These are phyloP conservation scores for Mortierella sp. DNA, from an alignment of 371 early-diverging fungal genomes.

Conservation along the genomic window DNA sequence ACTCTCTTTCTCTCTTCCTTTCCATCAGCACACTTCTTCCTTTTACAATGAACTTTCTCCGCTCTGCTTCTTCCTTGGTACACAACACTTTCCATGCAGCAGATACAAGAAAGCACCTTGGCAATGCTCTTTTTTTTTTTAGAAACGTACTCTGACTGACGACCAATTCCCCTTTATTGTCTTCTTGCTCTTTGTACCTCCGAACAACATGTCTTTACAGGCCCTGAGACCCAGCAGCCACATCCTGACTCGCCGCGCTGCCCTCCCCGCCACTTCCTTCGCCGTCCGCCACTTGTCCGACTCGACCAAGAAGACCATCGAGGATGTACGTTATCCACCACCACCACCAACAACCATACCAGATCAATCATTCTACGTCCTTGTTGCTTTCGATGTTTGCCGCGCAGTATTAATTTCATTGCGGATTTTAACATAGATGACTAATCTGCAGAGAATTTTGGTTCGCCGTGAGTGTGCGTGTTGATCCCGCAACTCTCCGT, in stretches of 20 bases:
- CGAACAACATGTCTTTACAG: neutral
- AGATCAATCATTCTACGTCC: neutral
- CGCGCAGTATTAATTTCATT: neutral
- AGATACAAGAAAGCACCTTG: neutral
- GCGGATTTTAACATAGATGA: neutral
- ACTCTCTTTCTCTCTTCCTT: neutral
- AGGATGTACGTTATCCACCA: conserved; percentile 37
- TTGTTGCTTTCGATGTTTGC: neutral
- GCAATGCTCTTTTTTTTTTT: too few relatives aligned
- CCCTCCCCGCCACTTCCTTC: conserved; percentile 48
- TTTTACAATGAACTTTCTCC: conserved; percentile 67
- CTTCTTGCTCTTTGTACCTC: neutral
- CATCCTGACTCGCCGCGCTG: conserved; percentile 51
- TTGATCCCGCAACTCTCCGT: conserved; percentile 3
- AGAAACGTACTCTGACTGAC: neutral
- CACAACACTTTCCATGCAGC: neutral
- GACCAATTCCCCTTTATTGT: neutral
- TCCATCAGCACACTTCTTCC: conserved; percentile 2
- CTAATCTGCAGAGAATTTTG: neutral
- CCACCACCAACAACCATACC: neutral
- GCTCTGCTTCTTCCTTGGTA: conserved; percentile 65
- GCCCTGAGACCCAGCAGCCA: conserved; percentile 42
- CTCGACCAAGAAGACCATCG: conserved; percentile 53
- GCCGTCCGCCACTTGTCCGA: conserved; percentile 53
- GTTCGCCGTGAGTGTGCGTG: neutral